Conservation (phyloP, 2,329 filamentous ascomycete species). For the Verticillium zaregamsianum region DNA sequence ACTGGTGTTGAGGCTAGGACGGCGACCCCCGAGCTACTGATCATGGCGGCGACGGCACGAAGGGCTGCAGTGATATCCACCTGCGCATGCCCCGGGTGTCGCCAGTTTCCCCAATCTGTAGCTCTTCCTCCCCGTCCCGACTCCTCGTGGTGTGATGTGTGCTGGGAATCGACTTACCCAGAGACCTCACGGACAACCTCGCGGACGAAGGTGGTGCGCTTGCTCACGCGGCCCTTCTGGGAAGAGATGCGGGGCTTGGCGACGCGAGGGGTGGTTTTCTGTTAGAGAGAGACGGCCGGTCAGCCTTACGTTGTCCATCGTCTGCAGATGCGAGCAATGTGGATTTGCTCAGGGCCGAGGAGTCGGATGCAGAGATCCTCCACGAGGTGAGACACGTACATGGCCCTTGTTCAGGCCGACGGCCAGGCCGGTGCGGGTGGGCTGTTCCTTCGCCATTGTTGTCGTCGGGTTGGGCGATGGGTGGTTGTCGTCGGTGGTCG, state of each 20-base stretch:
- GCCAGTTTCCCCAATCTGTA: slow-evolving; percentile 5
- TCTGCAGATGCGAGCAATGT: slow-evolving; percentile 33
- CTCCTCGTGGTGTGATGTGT: background rate
- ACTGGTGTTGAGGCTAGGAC: background rate
- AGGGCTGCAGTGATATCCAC: background rate
- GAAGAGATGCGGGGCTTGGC: slow-evolving; percentile 74
- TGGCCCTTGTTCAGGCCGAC: slow-evolving; percentile 61
- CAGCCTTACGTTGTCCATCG: slow-evolving; percentile 52
- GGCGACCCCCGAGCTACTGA: background rate
- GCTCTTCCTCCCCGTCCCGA: background rate
- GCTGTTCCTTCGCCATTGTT: slow-evolving; percentile 57
- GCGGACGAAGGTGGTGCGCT: slow-evolving; percentile 94
- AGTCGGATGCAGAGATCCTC: slow-evolving; percentile 59
- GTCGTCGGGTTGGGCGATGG: slow-evolving; percentile 23
- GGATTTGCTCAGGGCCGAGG: background rate
- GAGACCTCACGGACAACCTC: slow-evolving; percentile 98
- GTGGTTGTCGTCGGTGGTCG: slow-evolving; percentile 23
- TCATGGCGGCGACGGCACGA: background rate
- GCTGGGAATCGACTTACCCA: slow-evolving; percentile 57
- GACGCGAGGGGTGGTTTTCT: slow-evolving; percentile 81
- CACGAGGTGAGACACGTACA: slow-evolving; percentile 71
- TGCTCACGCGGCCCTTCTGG: slow-evolving; percentile 94
- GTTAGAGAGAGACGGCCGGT: slow-evolving; percentile 39
- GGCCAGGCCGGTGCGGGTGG: slow-evolving; percentile 54
- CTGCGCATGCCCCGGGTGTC: background rate